Evolutionary conservation across 805 yeast genomes (phyloP), one percentile per base, ranked within the genome.

Genomic region (Barnettozyma pratensis): DNA sequence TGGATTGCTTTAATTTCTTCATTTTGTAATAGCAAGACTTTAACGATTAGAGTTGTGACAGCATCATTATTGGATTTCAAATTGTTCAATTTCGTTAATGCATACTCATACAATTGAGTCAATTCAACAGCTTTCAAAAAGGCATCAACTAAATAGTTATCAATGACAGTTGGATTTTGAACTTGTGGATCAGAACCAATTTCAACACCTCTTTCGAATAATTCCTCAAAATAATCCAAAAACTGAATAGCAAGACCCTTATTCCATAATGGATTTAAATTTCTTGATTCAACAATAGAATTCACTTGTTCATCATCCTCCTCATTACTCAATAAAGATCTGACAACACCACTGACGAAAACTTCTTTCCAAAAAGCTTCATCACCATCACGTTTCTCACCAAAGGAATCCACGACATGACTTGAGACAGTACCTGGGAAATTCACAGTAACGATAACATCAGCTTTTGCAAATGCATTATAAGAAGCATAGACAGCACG

Each of bases 271-370:
- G 97, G 97, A 58, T 89, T 85, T 48, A 88, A 73, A 50, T 85
- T 81, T 55, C 96, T 78, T 37, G 94, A 85, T 62, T 91, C 96
- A 8, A 90, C 96, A 48, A 94, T 76, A 44, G 79, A 75, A 41
- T 75, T 73, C 59, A 70, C 85, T 69, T 67, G 83, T 65, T 86
- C 92, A 41, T 83, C 89, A 45, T 89, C 96, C 45, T 87, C 89
- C 54, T 80, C 87, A 6, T 69, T 64, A 29, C 80, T 80, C 48
- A 89, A 68, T 39, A 94, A 65, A 7, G 91, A 71, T 58, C 99
- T 77, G 27, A 89, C 81, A 53, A 90, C 75, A 2, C 90, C 83
- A 60, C 89, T 69, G 34, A 66, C 64, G 53, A 69, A 73, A 2
- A 72, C 68, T 70, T 87, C 78, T 47, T 71, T 62, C 90, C 91